Evolutionary conservation across 1,139 yeast genomes (phyloP).

Genomic region (Ogataea hybrid): DNA sequence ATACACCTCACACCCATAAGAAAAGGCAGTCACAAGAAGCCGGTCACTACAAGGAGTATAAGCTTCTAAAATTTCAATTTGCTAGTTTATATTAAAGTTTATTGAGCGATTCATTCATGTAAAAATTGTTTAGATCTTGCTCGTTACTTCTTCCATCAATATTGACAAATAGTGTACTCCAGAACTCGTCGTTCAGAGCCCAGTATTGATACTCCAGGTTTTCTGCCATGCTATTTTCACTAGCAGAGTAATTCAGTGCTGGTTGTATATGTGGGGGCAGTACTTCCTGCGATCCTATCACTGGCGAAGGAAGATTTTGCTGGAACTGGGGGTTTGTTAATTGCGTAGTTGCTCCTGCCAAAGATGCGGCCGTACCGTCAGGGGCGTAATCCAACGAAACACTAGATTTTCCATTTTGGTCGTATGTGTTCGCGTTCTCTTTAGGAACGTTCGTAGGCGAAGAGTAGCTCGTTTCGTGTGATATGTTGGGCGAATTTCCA

Average conservation of each 20-base stretch:
- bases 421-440: too few species aligned
- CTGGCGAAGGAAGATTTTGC: neutral
- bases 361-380: neutral
- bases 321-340: neutral
- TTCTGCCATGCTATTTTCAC: slow-evolving; percentile 10
- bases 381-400: neutral
- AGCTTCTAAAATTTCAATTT: too few species aligned
- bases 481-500: too few species aligned
- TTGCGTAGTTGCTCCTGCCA: neutral
- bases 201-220: slow-evolving; percentile 33
- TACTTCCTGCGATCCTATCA: neutral
- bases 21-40: slow-evolving; percentile 15
- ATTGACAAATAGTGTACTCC: slow-evolving; percentile 38
- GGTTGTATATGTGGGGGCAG: neutral
- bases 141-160: slow-evolving; percentile 19
- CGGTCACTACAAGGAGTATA: too few species aligned
- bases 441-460: too few species aligned
- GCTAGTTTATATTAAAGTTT: neutral
- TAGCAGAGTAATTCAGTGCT: neutral
- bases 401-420: too few species aligned
- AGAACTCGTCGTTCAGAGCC: slow-evolving; percentile 42
- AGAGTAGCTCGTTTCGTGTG: too few species aligned
- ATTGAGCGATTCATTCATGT: slow-evolving; percentile 15
- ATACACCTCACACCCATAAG: slow-evolving; percentile 9
- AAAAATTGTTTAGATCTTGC: slow-evolving; percentile 13